Evolutionary conservation across 768 basidiomycete species (phyloP), one percentile per base, ranked within the genome.

Genomic region (Nidula microcarpa): DNA sequence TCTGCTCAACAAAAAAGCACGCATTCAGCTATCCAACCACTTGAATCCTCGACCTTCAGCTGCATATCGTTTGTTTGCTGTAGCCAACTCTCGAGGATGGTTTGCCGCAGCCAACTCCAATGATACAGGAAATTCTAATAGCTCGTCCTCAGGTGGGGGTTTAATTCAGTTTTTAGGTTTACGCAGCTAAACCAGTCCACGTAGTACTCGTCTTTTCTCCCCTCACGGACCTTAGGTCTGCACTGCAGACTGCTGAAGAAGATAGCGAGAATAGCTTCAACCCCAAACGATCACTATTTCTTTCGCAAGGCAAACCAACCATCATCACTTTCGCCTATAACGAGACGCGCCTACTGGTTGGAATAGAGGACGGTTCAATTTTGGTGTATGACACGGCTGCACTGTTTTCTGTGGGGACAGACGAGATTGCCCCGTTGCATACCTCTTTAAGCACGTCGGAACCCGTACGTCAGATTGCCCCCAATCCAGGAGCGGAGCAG

Each of bases 171-270:
- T 30, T 30, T 30, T 30, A 30, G 23, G 23, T 30, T 30, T 30
- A 30, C 23, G 23, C 23, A 30, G 23, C 23, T 30, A 30, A 30
- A 30, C 23, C 3, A 30, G 23, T 30, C 23, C 23, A 4, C 23
- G 34, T 55, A 91, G 89, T 70, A n/a, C 68, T 91, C 47, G 70
- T 84, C 23, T 66, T 83, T 14, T 86, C 88, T 0, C 75, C 84
- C 14, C 74, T 91, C 6, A 67, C 73, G 17, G 79, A 86, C 37
- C 68, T 92, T n/a, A 83, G 82, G 1, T 64, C 76, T 13, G 75
- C 80, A 0, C 77, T 85, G 56, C 69, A 71, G 44, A 62, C 65
- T 9, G 72, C 79, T 34, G 75, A 74, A 39, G 71, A 71, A 4
- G 71, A 71, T 10, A 65, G 71, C 17, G 63, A 72, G 3, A 57